A percentile compares a stretch with the other conserved stretches of the same genome.
Conservation (phyloP, 1,284 basidiomycete species). For the Pseudozyma sp. region DNA sequence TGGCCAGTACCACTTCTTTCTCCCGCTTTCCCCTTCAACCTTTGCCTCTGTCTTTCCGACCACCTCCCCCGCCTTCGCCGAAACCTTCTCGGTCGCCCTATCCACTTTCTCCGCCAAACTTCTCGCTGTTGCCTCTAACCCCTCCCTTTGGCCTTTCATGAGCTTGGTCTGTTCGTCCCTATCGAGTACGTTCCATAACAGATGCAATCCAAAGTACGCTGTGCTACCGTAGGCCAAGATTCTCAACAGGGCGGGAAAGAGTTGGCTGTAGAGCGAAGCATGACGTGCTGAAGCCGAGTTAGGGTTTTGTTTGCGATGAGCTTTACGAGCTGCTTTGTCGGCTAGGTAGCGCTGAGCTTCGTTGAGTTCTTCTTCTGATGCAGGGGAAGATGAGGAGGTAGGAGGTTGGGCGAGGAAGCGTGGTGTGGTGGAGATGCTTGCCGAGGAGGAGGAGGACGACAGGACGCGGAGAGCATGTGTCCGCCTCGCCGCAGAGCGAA, state of each 20-base stretch:
- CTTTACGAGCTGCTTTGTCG: slow-evolving; percentile 33
- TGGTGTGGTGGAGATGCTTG: not conserved
- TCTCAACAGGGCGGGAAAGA: slow-evolving; percentile 60
- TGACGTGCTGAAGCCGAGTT: slow-evolving; percentile 45
- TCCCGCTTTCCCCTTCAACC: not conserved
- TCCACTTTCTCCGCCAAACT: slow-evolving; percentile 30
- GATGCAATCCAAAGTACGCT: slow-evolving; percentile 65
- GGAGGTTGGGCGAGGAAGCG: slow-evolving; percentile 12
- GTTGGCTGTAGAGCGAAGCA: slow-evolving; percentile 58
- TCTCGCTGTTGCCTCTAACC: slow-evolving; percentile 40
- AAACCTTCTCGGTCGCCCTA: slow-evolving; percentile 6
- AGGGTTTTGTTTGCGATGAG: slow-evolving; percentile 15
- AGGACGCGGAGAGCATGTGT: not conserved
- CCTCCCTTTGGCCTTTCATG: slow-evolving; percentile 35
- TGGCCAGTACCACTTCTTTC: slow-evolving; percentile 35
- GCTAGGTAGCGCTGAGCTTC: slow-evolving; percentile 45
- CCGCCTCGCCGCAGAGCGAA: not conserved
- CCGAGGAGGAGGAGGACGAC: not conserved
- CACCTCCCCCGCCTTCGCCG: not conserved
- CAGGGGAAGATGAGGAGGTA: slow-evolving; percentile 5
- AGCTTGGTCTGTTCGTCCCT: slow-evolving; percentile 49
- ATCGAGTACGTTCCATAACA: slow-evolving; percentile 60
- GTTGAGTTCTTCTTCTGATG: slow-evolving; percentile 27
- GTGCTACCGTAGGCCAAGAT: slow-evolving; percentile 65
- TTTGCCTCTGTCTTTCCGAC: not conserved